Evolutionary conservation across 495 filamentous ascomycete genomes (phyloP).

Genomic region (Daldinia concentrica): DNA sequence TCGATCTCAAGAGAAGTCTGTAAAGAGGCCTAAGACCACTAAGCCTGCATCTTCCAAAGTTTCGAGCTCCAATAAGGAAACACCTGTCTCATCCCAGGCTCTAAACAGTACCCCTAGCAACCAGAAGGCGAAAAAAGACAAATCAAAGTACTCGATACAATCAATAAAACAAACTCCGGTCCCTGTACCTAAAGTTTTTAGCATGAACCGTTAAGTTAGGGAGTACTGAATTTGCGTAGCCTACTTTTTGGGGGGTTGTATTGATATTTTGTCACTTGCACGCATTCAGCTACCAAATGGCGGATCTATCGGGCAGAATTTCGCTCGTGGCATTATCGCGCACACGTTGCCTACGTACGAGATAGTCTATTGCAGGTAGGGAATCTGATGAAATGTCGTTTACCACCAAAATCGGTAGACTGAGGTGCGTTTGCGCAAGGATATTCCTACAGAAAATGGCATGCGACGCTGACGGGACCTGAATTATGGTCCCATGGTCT

Average conservation of each 20-base stretch:
- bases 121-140: slow-evolving; percentile 36
- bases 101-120: slow-evolving; percentile 28
- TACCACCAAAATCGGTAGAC: not conserved
- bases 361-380: not conserved
- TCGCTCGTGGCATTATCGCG: not conserved
- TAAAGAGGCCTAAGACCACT: slow-evolving; percentile 39
- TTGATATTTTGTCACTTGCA: not conserved
- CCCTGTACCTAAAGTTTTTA: slow-evolving; percentile 46
- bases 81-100: slow-evolving; percentile 1
- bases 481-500: slow-evolving; percentile 12
- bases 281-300: not conserved
- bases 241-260: not conserved
- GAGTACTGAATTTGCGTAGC: not conserved
- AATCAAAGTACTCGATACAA: slow-evolving; percentile 19
- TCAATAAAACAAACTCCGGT: slow-evolving; percentile 53
- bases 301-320: not conserved
- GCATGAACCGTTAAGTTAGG: slow-evolving; percentile 45
- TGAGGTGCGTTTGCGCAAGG: not conserved
- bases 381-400: not conserved
- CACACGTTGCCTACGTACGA: not conserved
- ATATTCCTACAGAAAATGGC: not conserved
- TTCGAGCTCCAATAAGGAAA: slow-evolving; percentile 15
- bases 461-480: slow-evolving; percentile 12
- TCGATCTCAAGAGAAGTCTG: slow-evolving; percentile 35
- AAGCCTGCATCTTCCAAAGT: not conserved